Evolutionary conservation across 768 basidiomycete species (phyloP).

Genomic region (Podaxis pistillaris): DNA sequence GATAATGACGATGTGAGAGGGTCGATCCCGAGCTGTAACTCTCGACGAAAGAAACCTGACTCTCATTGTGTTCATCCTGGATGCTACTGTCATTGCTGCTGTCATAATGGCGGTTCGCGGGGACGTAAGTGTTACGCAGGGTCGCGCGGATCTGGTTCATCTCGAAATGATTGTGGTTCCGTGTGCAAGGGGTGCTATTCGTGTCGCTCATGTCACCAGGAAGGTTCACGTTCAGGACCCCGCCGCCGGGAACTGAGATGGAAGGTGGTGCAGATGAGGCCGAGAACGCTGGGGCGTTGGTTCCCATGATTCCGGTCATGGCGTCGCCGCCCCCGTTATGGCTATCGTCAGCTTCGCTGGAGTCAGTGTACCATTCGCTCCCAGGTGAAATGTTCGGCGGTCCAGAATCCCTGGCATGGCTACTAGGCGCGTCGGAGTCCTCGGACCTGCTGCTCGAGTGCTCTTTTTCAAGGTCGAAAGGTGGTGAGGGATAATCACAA

Average conservation of each 20-base stretch:
- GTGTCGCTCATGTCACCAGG: background rate
- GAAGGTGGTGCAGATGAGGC: background rate
- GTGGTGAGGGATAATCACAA: background rate
- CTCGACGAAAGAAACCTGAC: background rate
- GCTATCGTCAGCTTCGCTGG: background rate
- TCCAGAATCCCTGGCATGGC: background rate
- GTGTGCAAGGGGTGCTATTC: background rate
- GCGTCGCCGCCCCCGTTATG: background rate
- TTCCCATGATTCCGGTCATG: background rate
- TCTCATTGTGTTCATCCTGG: background rate
- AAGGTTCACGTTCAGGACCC: background rate
- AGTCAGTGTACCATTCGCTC: background rate
- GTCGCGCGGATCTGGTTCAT: constrained; percentile 2
- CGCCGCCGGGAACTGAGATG: background rate
- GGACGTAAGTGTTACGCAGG: background rate
- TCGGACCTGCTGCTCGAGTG: background rate
- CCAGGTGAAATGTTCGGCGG: background rate
- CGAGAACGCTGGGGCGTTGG: background rate
- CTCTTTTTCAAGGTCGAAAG: background rate
- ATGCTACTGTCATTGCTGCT: background rate
- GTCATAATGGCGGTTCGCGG: background rate
- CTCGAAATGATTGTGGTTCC: background rate
- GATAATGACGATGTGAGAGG: background rate
- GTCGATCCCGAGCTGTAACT: constrained; percentile 1
- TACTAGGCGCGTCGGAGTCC: background rate